A percentile compares a stretch with the other conserved stretches of the same genome.
Evolutionary conservation across 768 basidiomycete genomes (phyloP).

Genomic region (Pisolithus orientalis): DNA sequence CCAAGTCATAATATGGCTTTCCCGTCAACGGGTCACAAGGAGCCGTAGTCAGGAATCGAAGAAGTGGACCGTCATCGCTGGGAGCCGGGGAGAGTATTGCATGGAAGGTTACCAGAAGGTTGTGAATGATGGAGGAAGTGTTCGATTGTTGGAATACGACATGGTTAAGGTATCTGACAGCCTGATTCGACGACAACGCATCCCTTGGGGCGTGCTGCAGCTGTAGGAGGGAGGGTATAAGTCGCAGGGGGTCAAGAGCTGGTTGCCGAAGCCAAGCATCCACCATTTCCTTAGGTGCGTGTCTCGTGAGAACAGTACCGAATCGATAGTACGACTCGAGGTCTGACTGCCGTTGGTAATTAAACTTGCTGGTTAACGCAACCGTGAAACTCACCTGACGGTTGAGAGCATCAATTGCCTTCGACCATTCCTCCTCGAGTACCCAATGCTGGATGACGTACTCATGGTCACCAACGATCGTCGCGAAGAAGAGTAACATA

Average conservation of each 20-base stretch:
- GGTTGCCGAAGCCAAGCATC: constrained; percentile 89
- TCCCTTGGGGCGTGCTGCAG: constrained; percentile 69
- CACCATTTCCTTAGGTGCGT: constrained; percentile 83
- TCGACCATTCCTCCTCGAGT: constrained; percentile 85
- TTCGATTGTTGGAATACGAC: constrained; percentile 77
- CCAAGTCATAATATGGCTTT: constrained; percentile 92
- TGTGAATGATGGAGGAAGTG: constrained; percentile 85
- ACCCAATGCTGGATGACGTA: constrained; percentile 91
- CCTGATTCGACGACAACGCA: constrained; percentile 74
- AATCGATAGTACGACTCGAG: constrained; percentile 91
- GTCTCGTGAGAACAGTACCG: constrained; percentile 79
- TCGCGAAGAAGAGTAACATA: constrained; percentile 87
- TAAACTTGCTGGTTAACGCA: neutral
- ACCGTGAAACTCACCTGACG: constrained; percentile 57
- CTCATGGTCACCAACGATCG: constrained; percentile 70
- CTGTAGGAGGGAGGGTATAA: constrained; percentile 85
- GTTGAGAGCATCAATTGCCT: constrained; percentile 86
- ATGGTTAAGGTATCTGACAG: constrained; percentile 83
- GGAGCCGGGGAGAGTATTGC: constrained; percentile 46
- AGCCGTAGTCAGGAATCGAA: constrained; percentile 77
- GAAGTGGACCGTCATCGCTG: constrained; percentile 69
- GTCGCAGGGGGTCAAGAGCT: constrained; percentile 70
- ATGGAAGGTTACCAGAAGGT: constrained; percentile 86
- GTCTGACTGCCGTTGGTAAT: constrained; percentile 48
- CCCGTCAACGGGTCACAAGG: constrained; percentile 78